Evolutionary conservation across 768 basidiomycete species (phyloP).

Genomic region (Cyclocybe cylindracea): DNA sequence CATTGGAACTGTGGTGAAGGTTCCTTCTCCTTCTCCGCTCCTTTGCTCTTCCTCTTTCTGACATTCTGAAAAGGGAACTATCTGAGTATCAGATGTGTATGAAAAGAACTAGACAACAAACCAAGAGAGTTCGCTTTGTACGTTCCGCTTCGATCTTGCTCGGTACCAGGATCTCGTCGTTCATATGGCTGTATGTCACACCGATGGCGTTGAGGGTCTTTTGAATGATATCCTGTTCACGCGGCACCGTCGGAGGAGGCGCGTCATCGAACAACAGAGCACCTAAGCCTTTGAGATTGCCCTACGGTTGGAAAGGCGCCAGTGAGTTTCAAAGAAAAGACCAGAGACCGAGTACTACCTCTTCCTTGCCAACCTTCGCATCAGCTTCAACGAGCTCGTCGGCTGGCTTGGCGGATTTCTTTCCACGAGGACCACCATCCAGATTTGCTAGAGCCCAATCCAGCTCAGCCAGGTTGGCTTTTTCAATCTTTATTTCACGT

Average conservation of each 20-base stretch:
- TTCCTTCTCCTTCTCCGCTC: constrained; percentile 21
- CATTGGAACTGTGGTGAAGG: constrained; percentile 46
- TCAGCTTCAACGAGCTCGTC: constrained; percentile 47
- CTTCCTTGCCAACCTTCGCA: constrained; percentile 46
- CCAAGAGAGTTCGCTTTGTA: constrained; percentile 53
- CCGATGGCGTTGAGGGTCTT: constrained; percentile 60
- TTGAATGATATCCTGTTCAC: constrained; percentile 49
- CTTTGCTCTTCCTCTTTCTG: constrained; percentile 21
- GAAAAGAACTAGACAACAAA: constrained; percentile 20
- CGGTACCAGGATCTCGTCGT: constrained; percentile 67
- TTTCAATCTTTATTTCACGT: constrained; percentile 61
- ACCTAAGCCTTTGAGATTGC: constrained; percentile 59
- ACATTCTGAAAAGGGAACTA: constrained; percentile 25
- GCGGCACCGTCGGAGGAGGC: constrained; percentile 30
- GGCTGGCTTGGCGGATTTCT: constrained; percentile 27
- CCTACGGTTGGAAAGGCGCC: constrained; percentile 30
- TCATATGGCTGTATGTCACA: constrained; percentile 73
- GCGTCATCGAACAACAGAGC: constrained; percentile 72
- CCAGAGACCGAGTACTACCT: constrained; percentile 24
- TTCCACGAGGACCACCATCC: constrained; percentile 27
- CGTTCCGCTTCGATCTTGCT: constrained; percentile 71
- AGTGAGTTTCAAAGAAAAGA: background rate
- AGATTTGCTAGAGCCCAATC: constrained; percentile 82
- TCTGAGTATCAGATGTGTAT: background rate
- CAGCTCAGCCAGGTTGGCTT: constrained; percentile 68